A percentile compares a stretch with the other conserved stretches of the same genome.
Conservation (phyloP, 2,329 filamentous ascomycete species). For the Fusarium penzigii region DNA sequence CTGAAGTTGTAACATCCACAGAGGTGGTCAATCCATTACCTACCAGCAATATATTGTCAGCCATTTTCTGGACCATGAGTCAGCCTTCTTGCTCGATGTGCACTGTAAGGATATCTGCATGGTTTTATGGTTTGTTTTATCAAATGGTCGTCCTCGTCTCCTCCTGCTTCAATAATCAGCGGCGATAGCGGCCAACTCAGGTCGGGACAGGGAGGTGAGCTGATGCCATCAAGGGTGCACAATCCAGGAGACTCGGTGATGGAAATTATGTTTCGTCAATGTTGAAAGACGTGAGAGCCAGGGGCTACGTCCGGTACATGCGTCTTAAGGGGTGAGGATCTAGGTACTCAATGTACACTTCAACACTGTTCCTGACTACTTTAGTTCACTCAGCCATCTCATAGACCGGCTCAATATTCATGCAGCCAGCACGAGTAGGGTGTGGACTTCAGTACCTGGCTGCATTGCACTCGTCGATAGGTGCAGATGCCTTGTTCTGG, state of each 20-base stretch:
- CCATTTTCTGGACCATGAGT: conserved; percentile 6
- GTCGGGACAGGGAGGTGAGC: not conserved
- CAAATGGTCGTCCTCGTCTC: not conserved
- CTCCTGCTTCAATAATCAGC: not conserved
- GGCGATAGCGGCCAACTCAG: not conserved
- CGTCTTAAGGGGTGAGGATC: too few relatives aligned
- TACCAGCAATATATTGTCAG: conserved; percentile 4
- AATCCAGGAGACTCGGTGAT: too few relatives aligned
- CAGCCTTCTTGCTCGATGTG: not conserved
- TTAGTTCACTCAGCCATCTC: not conserved
- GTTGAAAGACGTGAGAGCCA: not conserved
- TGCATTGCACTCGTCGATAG: conserved; percentile 3
- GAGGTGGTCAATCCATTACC: conserved; percentile 5
- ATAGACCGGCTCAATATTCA: not conserved
- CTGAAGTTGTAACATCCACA: conserved; percentile 7
- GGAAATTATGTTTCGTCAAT: not conserved
- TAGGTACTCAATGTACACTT: too few relatives aligned
- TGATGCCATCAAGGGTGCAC: not conserved
- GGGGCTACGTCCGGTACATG: not conserved
- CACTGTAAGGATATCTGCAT: conserved; percentile 12
- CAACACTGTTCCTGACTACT: too few relatives aligned
- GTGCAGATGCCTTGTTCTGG: not conserved
- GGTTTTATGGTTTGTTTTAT: conserved; percentile 9
- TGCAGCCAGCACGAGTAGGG: not conserved
- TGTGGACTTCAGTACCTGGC: not conserved